Evolutionary conservation across 2,329 filamentous ascomycete genomes (phyloP).

Genomic region (Thelonectria blattea): DNA sequence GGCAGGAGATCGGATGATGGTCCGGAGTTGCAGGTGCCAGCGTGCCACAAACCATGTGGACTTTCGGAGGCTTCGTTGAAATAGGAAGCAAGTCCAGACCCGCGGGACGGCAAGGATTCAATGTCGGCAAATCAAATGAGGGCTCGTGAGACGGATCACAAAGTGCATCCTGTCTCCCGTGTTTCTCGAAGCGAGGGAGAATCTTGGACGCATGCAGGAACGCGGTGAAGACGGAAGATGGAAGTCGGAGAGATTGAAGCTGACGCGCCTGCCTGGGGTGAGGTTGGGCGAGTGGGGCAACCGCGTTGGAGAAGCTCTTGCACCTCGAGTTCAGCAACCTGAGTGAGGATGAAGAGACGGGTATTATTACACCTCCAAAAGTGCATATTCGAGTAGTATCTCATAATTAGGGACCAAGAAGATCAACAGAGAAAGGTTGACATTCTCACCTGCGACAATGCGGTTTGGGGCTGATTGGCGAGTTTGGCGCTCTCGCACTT

Average conservation of each 20-base stretch:
- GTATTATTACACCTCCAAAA: too few species aligned
- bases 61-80: slow-evolving; percentile 16
- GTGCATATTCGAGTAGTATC: too few species aligned
- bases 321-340: background rate
- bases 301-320: background rate
- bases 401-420: too few species aligned
- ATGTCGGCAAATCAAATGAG: slow-evolving; percentile 20
- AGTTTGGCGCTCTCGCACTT: too few species aligned
- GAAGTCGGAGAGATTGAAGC: slow-evolving; percentile 25
- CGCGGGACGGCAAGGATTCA: slow-evolving; percentile 1
- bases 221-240: slow-evolving; percentile 13
- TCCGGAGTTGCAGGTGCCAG: slow-evolving; percentile 15
- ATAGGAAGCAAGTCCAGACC: background rate
- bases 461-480: too few species aligned
- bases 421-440: too few species aligned
- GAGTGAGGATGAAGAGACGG: background rate
- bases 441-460: too few species aligned
- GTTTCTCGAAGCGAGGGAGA: slow-evolving; percentile 29
- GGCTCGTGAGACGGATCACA: slow-evolving; percentile 21
- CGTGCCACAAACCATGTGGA: slow-evolving; percentile 27
- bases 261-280: background rate
- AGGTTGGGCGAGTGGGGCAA: background rate
- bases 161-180: slow-evolving; percentile 6
- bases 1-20: background rate
- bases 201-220: slow-evolving; percentile 26